Evolutionary conservation across 2,329 filamentous ascomycete genomes (phyloP).

Genomic region (Drechslerella dactyloides): DNA sequence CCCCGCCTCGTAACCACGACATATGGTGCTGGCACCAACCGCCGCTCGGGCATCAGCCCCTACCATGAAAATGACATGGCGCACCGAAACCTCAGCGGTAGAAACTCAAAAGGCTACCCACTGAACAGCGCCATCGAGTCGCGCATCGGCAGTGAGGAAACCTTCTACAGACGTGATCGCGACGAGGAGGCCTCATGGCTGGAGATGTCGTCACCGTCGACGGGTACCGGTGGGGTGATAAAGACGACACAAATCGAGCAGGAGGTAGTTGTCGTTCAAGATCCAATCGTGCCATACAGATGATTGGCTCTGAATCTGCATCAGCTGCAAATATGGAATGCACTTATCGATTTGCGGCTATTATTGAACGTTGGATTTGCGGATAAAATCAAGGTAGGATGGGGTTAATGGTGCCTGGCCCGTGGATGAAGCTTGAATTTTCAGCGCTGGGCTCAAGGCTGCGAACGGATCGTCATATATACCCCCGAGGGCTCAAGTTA

Average conservation of each 20-base stretch:
- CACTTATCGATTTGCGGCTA: no score
- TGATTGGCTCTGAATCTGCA: slow-evolving; percentile 5
- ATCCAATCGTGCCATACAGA: slow-evolving; percentile 16
- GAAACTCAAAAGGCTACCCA: slow-evolving; percentile 44
- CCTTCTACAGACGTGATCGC: slow-evolving; percentile 33
- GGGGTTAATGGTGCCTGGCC: neutral
- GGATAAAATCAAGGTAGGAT: no score
- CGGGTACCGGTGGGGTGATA: slow-evolving; percentile 19
- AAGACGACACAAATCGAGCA: slow-evolving; percentile 46
- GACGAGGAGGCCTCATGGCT: slow-evolving; percentile 16
- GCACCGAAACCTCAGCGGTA: slow-evolving; percentile 20
- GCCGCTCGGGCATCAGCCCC: slow-evolving; percentile 18
- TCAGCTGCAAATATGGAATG: no score
- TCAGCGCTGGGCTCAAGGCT: neutral
- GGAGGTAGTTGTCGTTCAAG: slow-evolving; percentile 26
- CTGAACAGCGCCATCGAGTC: slow-evolving; percentile 32
- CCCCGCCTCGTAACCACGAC: slow-evolving; percentile 34
- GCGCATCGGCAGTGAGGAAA: slow-evolving; percentile 42
- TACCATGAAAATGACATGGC: slow-evolving; percentile 22
- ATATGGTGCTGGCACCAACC: slow-evolving; percentile 33
- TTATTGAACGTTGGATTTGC: no score
- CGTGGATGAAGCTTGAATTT: neutral
- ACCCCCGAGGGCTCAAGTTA: slow-evolving; percentile 21
- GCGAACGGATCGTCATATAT: slow-evolving; percentile 14
- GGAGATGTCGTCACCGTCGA: neutral